Conservation (phyloP, 1,139 yeast genomes). For the Yamadazyma siamensis region DNA sequence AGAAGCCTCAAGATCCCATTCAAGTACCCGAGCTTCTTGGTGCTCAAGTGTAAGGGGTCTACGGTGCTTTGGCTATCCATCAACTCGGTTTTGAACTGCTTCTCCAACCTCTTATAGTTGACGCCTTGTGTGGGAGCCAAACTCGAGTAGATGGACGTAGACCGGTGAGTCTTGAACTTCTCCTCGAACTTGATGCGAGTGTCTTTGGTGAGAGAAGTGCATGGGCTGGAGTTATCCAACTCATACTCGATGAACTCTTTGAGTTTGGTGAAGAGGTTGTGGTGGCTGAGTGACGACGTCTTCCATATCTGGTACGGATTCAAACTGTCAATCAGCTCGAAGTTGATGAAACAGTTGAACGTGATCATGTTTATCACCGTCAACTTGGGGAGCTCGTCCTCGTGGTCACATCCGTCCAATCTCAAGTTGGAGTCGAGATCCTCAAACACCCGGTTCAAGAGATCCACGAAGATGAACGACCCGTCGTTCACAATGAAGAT, state of each 20-base stretch:
- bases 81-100: slow-evolving; percentile 30
- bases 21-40: slow-evolving; percentile 16
- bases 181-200: slow-evolving; percentile 1
- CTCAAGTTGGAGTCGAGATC: slow-evolving; percentile 1
- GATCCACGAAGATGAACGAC: slow-evolving; percentile 26
- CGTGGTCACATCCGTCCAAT: slow-evolving; percentile 3
- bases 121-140: slow-evolving; percentile 21
- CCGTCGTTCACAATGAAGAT: slow-evolving; percentile 43
- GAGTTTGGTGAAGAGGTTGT: slow-evolving; percentile 21
- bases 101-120: slow-evolving; percentile 33
- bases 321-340: slow-evolving; percentile 31
- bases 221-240: slow-evolving; percentile 12
- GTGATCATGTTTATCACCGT: slow-evolving; percentile 42
- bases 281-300: slow-evolving; percentile 30
- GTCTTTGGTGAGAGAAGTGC: slow-evolving; percentile 3
- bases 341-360: slow-evolving; percentile 37
- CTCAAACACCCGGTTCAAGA: slow-evolving; percentile 14
- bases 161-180: slow-evolving; percentile 1
- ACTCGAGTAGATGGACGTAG: slow-evolving; percentile 21
- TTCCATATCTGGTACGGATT: slow-evolving; percentile 44
- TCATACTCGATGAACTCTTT: slow-evolving; percentile 28
- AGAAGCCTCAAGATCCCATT: slow-evolving; percentile 3
- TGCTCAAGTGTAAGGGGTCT: slow-evolving; percentile 31
- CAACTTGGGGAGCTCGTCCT: slow-evolving; percentile 21
- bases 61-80: slow-evolving; percentile 19